phyloP scores from a whole-genome alignment of 441 rosid genomes.

The Euphorbia schlechtendalii region DNA sequence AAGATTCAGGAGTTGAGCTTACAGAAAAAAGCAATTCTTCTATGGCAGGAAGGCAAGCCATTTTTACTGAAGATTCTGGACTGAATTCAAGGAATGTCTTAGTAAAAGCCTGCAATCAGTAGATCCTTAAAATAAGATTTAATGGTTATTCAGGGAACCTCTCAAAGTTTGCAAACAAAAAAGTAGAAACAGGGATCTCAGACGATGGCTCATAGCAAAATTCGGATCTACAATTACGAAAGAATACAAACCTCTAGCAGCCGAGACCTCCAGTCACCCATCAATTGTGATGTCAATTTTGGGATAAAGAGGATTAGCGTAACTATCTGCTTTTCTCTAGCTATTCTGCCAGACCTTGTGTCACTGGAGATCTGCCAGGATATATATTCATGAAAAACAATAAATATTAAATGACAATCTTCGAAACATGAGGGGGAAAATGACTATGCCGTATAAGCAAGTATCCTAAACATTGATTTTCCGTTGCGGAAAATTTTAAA shows the following conservation, averaged over 20 bases:
- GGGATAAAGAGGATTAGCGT: conserved; percentile 58
- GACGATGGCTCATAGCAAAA: conserved; percentile 12
- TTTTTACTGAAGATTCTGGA: conserved; percentile 55
- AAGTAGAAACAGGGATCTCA: conserved; percentile 9
- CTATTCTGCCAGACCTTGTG: conserved; percentile 34
- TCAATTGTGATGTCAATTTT: conserved; percentile 46
- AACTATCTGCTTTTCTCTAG: conserved; percentile 42
- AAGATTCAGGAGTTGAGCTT: conserved; percentile 28
- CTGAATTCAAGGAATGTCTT: conserved; percentile 51
- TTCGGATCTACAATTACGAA: conserved; percentile 16
- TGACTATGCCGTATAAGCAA: neutral
- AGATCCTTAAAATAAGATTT: conserved; percentile 10
- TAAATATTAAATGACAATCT: neutral
- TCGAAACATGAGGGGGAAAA: neutral
- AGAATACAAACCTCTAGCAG: conserved; percentile 62
- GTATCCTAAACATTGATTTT: neutral
- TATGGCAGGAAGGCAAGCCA: conserved; percentile 56
- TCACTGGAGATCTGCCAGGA: conserved; percentile 38
- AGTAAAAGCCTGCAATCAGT: conserved; percentile 74
- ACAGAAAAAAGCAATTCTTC: conserved; percentile 72
- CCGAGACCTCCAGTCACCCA: conserved; percentile 42
- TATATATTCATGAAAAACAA: neutral
- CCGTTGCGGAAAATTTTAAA: neutral
- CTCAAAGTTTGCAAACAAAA: conserved; percentile 9
- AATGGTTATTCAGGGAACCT: conserved; percentile 7